Evolutionary conservation across 2,329 filamentous ascomycete species (phyloP).

Genomic region (Cladosporium sp.): DNA sequence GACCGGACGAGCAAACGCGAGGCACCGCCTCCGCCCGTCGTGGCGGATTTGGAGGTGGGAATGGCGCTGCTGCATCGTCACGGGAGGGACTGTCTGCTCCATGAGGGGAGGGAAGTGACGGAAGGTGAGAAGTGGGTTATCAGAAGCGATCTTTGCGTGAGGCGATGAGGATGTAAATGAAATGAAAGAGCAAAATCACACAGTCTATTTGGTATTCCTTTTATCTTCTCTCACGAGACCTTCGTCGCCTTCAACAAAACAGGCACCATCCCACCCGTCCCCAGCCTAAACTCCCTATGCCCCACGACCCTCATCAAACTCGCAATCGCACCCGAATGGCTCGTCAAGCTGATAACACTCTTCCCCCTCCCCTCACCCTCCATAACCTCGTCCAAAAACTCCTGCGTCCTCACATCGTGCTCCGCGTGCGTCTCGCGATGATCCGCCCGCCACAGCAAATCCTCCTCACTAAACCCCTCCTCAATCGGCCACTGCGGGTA

Average conservation of each 20-base stretch:
- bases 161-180: slow-evolving; percentile 40
- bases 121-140: slow-evolving; percentile 89
- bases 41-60: slow-evolving; percentile 73
- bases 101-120: slow-evolving; percentile 77
- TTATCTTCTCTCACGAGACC: too few species aligned
- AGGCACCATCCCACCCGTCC: slow-evolving; percentile 50
- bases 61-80: slow-evolving; percentile 85
- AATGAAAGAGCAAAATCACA: too few species aligned
- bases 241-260: slow-evolving; percentile 43
- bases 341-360: slow-evolving; percentile 52
- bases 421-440: slow-evolving; percentile 48
- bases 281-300: slow-evolving; percentile 45
- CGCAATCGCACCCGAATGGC: slow-evolving; percentile 56
- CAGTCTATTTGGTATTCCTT: too few species aligned
- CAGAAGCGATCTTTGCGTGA: slow-evolving; percentile 74
- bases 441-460: slow-evolving; percentile 43
- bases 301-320: slow-evolving; percentile 46
- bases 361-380: slow-evolving; percentile 34
- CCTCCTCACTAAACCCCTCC: slow-evolving; percentile 56
- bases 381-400: slow-evolving; percentile 53
- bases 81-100: slow-evolving; percentile 82
- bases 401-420: slow-evolving; percentile 25
- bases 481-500: slow-evolving; percentile 58
- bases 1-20: slow-evolving; percentile 45
- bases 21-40: slow-evolving; percentile 52